Conservation (phyloP, 306 rosid species). For the Begonia loranthoides region DNA sequence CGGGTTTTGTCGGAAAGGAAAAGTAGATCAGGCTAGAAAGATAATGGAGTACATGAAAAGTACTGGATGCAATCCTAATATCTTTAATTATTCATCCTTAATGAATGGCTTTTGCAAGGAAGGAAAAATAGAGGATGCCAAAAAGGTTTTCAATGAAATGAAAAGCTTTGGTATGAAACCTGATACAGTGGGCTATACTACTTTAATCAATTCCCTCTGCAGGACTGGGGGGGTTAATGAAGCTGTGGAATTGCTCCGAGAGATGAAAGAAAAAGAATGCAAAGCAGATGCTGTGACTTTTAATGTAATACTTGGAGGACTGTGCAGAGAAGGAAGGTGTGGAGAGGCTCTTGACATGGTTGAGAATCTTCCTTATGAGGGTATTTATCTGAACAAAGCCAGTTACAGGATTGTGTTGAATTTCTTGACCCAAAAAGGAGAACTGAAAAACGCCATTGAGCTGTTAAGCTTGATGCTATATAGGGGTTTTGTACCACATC, state of each 20-base stretch:
- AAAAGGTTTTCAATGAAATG: slow-evolving; percentile 43
- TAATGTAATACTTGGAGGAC: slow-evolving; percentile 67
- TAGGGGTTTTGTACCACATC: slow-evolving; percentile 73
- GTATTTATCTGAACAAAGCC: slow-evolving; percentile 61
- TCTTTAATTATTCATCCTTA: slow-evolving; percentile 53
- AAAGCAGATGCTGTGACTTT: slow-evolving; percentile 54
- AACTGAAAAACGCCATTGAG: slow-evolving; percentile 38
- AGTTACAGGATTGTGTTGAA: slow-evolving; percentile 82
- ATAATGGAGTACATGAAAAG: slow-evolving; percentile 60
- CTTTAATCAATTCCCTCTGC: slow-evolving; percentile 51
- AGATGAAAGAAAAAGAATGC: slow-evolving; percentile 51
- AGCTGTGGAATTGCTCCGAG: slow-evolving; percentile 49
- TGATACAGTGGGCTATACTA: slow-evolving; percentile 55
- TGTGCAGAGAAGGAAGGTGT: slow-evolving; percentile 48
- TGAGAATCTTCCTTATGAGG: slow-evolving; percentile 55
- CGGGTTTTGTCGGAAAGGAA: slow-evolving; percentile 59
- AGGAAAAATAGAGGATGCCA: slow-evolving; percentile 47
- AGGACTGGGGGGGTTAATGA: slow-evolving; percentile 39
- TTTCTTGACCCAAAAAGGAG: slow-evolving; percentile 39
- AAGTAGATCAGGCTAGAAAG: slow-evolving; percentile 50
- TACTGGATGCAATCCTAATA: slow-evolving; percentile 67
- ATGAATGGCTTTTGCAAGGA: slow-evolving; percentile 54
- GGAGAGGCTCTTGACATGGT: slow-evolving; percentile 68
- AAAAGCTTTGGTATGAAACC: slow-evolving; percentile 42
- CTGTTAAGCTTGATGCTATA: slow-evolving; percentile 49